phyloP scores from a whole-genome alignment of 1,284 basidiomycete species.

The Ceratobasidium sp. region DNA sequence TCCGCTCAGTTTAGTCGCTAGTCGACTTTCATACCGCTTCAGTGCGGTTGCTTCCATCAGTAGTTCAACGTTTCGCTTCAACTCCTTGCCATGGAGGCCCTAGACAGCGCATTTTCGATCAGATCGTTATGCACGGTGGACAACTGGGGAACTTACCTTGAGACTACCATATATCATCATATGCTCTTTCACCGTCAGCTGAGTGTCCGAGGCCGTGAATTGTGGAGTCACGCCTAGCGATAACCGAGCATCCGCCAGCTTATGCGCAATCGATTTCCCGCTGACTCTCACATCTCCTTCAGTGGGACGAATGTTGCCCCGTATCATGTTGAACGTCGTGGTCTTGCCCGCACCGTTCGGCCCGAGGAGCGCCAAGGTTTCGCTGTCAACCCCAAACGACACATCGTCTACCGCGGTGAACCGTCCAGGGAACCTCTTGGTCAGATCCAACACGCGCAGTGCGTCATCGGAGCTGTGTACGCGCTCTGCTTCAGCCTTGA shows the following conservation, averaged over 20 bases:
- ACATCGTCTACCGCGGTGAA: constrained; percentile 77
- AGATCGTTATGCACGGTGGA: constrained; percentile 49
- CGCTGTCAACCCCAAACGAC: constrained; percentile 71
- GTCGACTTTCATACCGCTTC: constrained; percentile 68
- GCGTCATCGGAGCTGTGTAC: constrained; percentile 64
- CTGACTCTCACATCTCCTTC: constrained; percentile 73
- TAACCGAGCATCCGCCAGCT: constrained; percentile 69
- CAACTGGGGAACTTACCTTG: constrained; percentile 39
- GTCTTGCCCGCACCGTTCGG: constrained; percentile 86
- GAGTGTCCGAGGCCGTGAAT: constrained; percentile 81
- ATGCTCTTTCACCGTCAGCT: constrained; percentile 81
- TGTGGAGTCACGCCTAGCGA: constrained; percentile 83
- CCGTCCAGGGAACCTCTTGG: constrained; percentile 66
- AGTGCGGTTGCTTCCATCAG: constrained; percentile 70
- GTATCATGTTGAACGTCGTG: constrained; percentile 79
- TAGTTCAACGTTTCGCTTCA: constrained; percentile 66
- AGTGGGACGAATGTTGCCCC: constrained; percentile 71
- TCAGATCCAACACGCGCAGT: constrained; percentile 69
- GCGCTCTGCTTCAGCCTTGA: constrained; percentile 64
- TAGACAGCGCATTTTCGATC: constrained; percentile 59
- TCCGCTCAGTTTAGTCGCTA: constrained; percentile 78
- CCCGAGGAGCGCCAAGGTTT: constrained; percentile 78
- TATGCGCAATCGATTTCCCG: constrained; percentile 67
- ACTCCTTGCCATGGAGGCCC: constrained; percentile 66
- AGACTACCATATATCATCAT: constrained; percentile 58